Percentiles rank a stretch among this genome's conserved stretches.
Conservation (phyloP, 1,284 basidiomycete genomes). For the Rhodotorula sp. region DNA sequence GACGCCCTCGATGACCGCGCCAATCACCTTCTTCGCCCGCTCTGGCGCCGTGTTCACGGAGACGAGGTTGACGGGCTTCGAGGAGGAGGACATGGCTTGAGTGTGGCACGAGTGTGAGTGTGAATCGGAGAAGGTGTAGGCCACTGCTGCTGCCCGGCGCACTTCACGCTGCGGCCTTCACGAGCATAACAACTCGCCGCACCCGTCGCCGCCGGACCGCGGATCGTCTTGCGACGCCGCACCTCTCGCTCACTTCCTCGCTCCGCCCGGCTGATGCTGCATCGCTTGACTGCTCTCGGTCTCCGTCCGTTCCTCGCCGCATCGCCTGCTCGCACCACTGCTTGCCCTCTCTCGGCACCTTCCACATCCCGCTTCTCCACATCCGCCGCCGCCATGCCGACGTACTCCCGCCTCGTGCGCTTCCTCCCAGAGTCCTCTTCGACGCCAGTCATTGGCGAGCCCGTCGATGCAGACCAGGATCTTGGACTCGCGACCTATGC, state of each 20-base stretch:
- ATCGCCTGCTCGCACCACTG: not conserved
- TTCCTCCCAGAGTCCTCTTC: slow-evolving; percentile 37
- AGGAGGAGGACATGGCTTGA: not conserved
- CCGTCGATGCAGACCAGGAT: slow-evolving; percentile 48
- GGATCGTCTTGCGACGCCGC: not conserved
- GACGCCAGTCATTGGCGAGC: slow-evolving; percentile 46
- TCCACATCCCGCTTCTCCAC: not conserved
- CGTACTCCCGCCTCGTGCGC: slow-evolving; percentile 46
- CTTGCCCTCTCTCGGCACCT: not conserved
- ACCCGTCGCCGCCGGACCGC: not conserved
- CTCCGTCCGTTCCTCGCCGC: not conserved
- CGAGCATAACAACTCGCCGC: not conserved
- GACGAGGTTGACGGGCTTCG: slow-evolving; percentile 46
- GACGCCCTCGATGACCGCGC: slow-evolving; percentile 48
- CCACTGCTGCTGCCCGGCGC: no score
- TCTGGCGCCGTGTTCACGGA: slow-evolving; percentile 50
- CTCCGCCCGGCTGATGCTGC: not conserved
- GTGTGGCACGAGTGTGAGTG: not conserved
- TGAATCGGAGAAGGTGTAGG: not conserved
- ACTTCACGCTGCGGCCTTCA: not conserved
- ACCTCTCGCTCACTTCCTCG: not conserved
- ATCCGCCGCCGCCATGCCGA: slow-evolving; percentile 27
- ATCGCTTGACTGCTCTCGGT: not conserved
- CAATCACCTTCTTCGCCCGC: slow-evolving; percentile 48
- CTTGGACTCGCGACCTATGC: slow-evolving; percentile 50